Evolutionary conservation across 2,329 filamentous ascomycete species (phyloP), one percentile per base, ranked within the genome.

Genomic region (Eurotiales sp.): DNA sequence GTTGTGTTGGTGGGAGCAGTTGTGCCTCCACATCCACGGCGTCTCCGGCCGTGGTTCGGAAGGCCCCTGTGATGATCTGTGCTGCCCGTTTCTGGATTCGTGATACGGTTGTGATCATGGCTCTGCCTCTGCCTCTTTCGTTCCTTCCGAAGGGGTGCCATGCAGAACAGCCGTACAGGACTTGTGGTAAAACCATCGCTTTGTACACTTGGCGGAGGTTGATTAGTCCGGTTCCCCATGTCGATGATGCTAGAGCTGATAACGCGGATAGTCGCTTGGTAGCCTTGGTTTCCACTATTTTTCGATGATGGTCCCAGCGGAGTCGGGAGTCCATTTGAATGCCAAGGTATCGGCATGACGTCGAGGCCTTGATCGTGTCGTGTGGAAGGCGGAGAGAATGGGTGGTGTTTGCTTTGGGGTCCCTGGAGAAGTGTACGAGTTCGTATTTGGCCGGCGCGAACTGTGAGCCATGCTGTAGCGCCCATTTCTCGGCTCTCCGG

Each of bases 11-110:
- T 36, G 55, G 61, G 8, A 61, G 55, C 27, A 64, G 53, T 45
- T 64, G 56, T 51, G 58, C 57, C 54, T 63, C 60, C 7, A 63
- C 55, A 30, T 64, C 59, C 34, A 62, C 8, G n/a, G 43, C 43
- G 1, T 5, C 43, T 1, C 30, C 30, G 14, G 60, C 56, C 10
- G 57, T 61, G 23, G 57, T 62, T 23, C 52, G 56, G 46, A 62
- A 62, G 32, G 56, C 61, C 43, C 60, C 56, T 12, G 59, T 64
- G 53, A 64, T 63, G 25, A 59, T 61, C 50, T 63, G 56, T 29
- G 59, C 61, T 27, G 62, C 62, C 21, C 56, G 52, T 46, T 54
- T 52, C 44, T 63, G 58, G 25, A 63, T 58, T 44, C 6, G 17
- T 3, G 5, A 12, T 21, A 42, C 10, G 3, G 23, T 12, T 3